Conservation (phyloP, 164 flowering plant genomes). For the Vitis labrusca region DNA sequence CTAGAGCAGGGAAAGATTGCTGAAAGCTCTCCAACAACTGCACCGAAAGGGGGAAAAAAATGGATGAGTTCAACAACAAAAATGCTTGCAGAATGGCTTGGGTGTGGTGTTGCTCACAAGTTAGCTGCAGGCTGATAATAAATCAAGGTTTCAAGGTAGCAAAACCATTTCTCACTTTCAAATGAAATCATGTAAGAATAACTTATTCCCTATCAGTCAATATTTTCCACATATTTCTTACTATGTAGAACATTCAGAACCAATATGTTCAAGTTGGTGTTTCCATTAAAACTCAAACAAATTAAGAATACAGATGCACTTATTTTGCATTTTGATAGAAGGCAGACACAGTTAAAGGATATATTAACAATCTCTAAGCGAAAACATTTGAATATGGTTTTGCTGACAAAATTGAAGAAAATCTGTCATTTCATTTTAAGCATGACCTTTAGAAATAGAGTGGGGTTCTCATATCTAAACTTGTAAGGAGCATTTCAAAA, state of each 20-base stretch:
- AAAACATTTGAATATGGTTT: not conserved
- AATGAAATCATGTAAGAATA: not conserved
- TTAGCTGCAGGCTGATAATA: not conserved
- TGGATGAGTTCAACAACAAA: not conserved
- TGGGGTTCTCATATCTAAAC: too few species aligned
- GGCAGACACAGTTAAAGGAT: not conserved
- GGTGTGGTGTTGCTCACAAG: too few species aligned
- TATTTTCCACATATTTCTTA: not conserved
- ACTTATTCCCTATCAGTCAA: too few species aligned
- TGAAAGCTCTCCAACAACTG: constrained; percentile 68
- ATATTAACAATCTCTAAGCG: not conserved
- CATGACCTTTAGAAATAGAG: too few species aligned
- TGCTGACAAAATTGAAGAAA: not conserved
- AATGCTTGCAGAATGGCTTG: not conserved
- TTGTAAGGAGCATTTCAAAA: too few species aligned
- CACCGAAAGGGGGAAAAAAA: not conserved
- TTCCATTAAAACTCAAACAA: not conserved
- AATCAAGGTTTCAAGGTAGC: not conserved
- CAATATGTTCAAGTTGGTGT: not conserved
- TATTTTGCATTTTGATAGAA: not conserved
- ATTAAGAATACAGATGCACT: not conserved
- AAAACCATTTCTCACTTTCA: not conserved
- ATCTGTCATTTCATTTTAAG: too few species aligned
- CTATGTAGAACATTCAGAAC: not conserved
- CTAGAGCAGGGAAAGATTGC: constrained; percentile 45